A percentile compares a stretch with the other conserved stretches of the same genome.
phyloP scores from a whole-genome alignment of 2,329 filamentous ascomycete species.

The Fusarium mangiferae region DNA sequence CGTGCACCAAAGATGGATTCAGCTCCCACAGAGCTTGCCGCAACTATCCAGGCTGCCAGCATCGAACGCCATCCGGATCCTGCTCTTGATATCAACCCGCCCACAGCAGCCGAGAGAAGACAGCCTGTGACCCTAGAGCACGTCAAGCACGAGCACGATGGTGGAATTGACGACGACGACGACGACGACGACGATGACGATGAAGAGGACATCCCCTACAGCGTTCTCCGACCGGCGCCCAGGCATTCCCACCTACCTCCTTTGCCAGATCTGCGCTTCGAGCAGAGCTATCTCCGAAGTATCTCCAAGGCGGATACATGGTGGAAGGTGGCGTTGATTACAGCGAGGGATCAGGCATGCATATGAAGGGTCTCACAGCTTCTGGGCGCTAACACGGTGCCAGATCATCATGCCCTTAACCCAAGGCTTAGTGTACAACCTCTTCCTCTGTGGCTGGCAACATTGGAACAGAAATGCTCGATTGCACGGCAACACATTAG shows the following conservation, averaged over 20 bases:
- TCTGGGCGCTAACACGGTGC: not conserved
- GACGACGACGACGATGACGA: constrained; percentile 57
- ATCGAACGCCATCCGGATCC: constrained; percentile 79
- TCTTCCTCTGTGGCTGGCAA: constrained; percentile 87
- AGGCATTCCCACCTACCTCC: constrained; percentile 63
- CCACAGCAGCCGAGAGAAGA: constrained; percentile 75
- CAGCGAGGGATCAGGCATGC: constrained; percentile 84
- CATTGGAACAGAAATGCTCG: constrained; percentile 85
- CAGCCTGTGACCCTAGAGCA: constrained; percentile 44
- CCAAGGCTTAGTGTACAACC: constrained; percentile 90
- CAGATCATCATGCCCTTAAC: constrained; percentile 86
- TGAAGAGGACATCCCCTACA: constrained; percentile 73
- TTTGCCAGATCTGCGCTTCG: constrained; percentile 91
- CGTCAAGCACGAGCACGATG: constrained; percentile 35
- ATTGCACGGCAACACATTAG: constrained; percentile 79
- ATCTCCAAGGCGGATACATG: constrained; percentile 82
- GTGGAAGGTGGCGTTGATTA: constrained; percentile 85
- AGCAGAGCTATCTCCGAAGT: constrained; percentile 96
- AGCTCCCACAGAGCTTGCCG: constrained; percentile 75
- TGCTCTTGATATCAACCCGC: constrained; percentile 80
- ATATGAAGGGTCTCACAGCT: not conserved
- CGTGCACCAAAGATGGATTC: constrained; percentile 58
- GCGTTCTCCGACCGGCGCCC: constrained; percentile 66
- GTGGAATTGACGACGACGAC: constrained; percentile 53
- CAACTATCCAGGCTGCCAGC: constrained; percentile 82